Conservation (phyloP, 1,139 yeast genomes). For the Geotrichum europaeum region DNA sequence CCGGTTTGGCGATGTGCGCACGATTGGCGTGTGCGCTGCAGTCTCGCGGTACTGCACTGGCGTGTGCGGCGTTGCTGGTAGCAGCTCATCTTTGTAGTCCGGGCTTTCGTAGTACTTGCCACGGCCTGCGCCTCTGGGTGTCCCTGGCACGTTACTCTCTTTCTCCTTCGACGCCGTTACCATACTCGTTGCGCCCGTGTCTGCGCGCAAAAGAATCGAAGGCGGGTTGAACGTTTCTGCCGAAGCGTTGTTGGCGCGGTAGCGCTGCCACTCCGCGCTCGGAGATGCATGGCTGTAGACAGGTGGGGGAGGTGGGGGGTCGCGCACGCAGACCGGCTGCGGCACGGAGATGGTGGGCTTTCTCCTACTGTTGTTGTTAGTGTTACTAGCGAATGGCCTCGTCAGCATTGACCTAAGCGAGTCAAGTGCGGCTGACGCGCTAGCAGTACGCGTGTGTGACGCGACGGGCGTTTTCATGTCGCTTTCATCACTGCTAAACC, state of each 20-base stretch:
- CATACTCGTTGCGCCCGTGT: background rate
- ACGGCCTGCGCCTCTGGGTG: background rate
- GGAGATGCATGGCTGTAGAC: background rate
- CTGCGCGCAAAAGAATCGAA: constrained; percentile 1
- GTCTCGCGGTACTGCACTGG: background rate
- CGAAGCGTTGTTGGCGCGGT: background rate
- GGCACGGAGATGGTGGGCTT: constrained; percentile 1
- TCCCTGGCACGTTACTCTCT: background rate
- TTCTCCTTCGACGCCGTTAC: background rate
- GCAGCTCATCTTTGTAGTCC: background rate
- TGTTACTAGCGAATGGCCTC: background rate
- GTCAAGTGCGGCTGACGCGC: background rate
- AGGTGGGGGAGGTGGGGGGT: constrained; percentile 6
- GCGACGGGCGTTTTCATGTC: background rate
- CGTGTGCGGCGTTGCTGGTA: background rate
- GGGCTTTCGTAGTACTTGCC: background rate
- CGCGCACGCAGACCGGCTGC: constrained; percentile 1
- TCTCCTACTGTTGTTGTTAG: background rate
- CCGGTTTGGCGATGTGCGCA: constrained; percentile 1
- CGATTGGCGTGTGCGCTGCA: background rate
- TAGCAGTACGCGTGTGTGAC: background rate
- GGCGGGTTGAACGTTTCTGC: constrained; percentile 5
- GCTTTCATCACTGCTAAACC: constrained; percentile 1
- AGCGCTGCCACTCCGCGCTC: constrained; percentile 14
- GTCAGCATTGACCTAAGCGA: background rate